Evolutionary conservation across 257 asterid species (phyloP), one percentile per base, ranked within the genome.

Genomic region (Solanum chilense): DNA sequence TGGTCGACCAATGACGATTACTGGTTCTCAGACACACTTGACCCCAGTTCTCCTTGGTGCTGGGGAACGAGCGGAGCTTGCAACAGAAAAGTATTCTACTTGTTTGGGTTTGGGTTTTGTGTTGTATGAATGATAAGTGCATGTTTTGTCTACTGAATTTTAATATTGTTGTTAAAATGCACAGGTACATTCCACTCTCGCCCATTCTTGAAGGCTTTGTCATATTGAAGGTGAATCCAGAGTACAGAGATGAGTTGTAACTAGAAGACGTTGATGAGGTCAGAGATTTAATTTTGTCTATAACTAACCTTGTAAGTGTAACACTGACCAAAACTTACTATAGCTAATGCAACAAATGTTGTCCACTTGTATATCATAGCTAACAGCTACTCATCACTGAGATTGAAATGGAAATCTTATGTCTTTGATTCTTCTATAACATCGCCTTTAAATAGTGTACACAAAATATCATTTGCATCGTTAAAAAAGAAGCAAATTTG

Each of bases 151-250:
- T 29, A 47, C 68, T 29, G 66, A 47, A 47, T 1, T 35, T 5
- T 5, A 5, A 47, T 44, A 44, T 9, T 47, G 44, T 80, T 80
- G 81, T 21, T 9, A 71, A 74, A 74, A 11, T 87, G 89, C 96
- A 96, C 96, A 95, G 99, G 91, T 96, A 97, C 82, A 90, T 94
- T 88, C 99, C 98, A 2, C 86, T 97, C 8, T 93, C 99, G 0
- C 99, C 99, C 31, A 90, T 97, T 87, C 98, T 97, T 2, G 99
- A 97, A 89, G 99, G 99, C 80, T 97, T 97, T 41, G 99, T 97
- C 80, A 97, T 97, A 91, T 88, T 97, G 69, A 96, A 93, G 76
- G 96, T 94, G 94, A 96, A 97, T 85, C 99, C 99, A 0, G 98
- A 95, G 4, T 96, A 94, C 82, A 94, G 88, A 62, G 99, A 96